phyloP scores from a whole-genome alignment of 176 grass and related monocot genomes.

The Melocanna baccifera region DNA sequence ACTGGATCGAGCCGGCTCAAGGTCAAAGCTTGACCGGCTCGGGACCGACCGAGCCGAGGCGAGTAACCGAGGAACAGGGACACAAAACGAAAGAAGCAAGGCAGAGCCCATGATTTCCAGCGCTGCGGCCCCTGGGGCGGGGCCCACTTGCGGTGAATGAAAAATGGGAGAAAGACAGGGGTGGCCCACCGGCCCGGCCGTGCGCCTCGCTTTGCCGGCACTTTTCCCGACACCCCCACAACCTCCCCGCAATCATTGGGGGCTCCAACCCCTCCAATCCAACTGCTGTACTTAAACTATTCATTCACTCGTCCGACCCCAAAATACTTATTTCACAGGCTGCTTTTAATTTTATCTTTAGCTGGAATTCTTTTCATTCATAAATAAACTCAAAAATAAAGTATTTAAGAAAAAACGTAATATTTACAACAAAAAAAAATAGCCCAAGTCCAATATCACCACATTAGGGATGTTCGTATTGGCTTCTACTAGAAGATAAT shows the following conservation, averaged over 20 bases:
- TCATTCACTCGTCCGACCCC: neutral
- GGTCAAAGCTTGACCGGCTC: neutral
- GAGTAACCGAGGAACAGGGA: neutral
- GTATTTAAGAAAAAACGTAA: neutral
- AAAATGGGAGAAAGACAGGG: neutral
- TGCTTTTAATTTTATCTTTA: neutral
- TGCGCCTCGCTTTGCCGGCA: slow-evolving; percentile 51
- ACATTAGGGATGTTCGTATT: too few species aligned
- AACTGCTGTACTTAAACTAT: neutral
- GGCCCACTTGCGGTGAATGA: neutral
- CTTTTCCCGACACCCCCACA: slow-evolving; percentile 46
- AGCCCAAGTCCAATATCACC: neutral
- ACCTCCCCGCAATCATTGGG: slow-evolving; percentile 45
- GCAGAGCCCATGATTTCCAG: slow-evolving; percentile 15
- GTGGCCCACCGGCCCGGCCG: slow-evolving; percentile 48
- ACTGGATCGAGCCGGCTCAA: neutral
- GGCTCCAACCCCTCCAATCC: neutral
- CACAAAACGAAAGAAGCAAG: neutral
- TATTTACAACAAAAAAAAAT: neutral
- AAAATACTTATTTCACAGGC: neutral
- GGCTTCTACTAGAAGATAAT: too few species aligned
- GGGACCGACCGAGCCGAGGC: slow-evolving; percentile 2
- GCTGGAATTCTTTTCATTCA: too few species aligned
- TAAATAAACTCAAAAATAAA: neutral
- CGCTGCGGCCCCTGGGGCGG: neutral